Base-by-base conservation (phyloP, 2,329 filamentous ascomycete species). In the Xylaria sp. region DNA sequence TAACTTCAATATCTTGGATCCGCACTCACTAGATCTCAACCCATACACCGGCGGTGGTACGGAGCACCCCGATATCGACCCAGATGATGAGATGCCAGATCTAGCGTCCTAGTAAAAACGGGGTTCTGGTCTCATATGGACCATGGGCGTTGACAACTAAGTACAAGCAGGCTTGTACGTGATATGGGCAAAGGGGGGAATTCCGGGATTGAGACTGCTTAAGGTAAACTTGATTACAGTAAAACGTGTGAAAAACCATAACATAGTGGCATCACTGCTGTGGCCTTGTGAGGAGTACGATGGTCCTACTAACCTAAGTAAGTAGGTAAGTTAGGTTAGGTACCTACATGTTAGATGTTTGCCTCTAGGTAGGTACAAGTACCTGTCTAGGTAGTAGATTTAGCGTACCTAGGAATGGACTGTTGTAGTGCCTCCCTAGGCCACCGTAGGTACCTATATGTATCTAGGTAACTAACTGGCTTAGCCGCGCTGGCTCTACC, bases 41-140 rank as follows among this genome's bases (percentile, higher is more conserved):
- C 6, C 3, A 21, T 29, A 23, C 8, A 32, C 6, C 23, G 35
- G 6, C 6, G 32, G 32, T 21, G 12, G 32, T 21, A 21, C 42
- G 18, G 57, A 55, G 35, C 42, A 29, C 16, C 9, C 18, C n/a
- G 48, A 32, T 44, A 50, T 16, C 18, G 40, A 57, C 29, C 40
- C 47, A 16, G 47, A 60, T 32, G 51, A 58, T 3, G 60, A 68
- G 37, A 57, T 50, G 16, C 40, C 40, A 16, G 57, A 61, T 18
- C 23, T 55, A 4, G 29, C 40, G 40, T 16, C 27, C 23, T 5
- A 57, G 16, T 50, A 37, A 50, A 27, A 50, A 16, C 21, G 21
- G 47, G 5, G 3, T 50, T 21, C 18, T 50, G 23, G 23, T 50
- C 18, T 12, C 2, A 35, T 50, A 16, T 12, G 47, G 3, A 50